A percentile compares a stretch with the other conserved stretches of the same genome.
These are phyloP conservation scores for Cyberlindnera euphorbiae DNA, from an alignment of 805 yeast genomes.

Conservation along the genomic window DNA sequence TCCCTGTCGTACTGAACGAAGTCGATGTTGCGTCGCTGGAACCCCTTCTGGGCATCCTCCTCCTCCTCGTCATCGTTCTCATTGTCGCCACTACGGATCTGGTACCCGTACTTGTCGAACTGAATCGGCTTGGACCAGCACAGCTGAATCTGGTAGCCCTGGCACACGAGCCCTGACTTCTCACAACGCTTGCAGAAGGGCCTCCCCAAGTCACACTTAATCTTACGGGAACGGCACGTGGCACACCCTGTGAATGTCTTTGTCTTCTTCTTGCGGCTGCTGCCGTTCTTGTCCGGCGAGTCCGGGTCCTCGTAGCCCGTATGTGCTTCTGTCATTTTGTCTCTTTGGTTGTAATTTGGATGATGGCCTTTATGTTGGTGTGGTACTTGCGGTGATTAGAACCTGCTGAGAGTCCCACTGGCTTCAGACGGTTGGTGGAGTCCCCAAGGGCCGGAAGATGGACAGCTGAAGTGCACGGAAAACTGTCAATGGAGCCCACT, in stretches of 20 bases:
- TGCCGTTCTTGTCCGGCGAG: not conserved
- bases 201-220: slow-evolving; percentile 68
- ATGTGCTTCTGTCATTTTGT: too few relatives aligned
- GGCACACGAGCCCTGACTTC: slow-evolving; percentile 63
- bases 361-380: too few relatives aligned
- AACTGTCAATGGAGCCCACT: too few relatives aligned
- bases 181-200: slow-evolving; percentile 73
- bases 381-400: too few relatives aligned
- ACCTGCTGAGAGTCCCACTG: too few relatives aligned
- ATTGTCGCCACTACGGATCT: slow-evolving; percentile 22
- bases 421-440: too few relatives aligned
- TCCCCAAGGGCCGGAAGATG: too few relatives aligned
- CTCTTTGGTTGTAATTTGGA: too few relatives aligned
- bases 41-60: slow-evolving; percentile 41
- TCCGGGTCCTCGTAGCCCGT: not conserved
- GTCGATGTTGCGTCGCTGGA: slow-evolving; percentile 66
- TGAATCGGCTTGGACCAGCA: slow-evolving; percentile 62
- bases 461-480: too few relatives aligned
- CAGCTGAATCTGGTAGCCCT: slow-evolving; percentile 78
- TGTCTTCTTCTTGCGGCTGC: slow-evolving; percentile 33
- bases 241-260: slow-evolving; percentile 88
- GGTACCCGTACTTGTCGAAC: slow-evolving; percentile 44
- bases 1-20: slow-evolving; percentile 67
- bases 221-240: slow-evolving; percentile 77
- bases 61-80: slow-evolving; percentile 21